A percentile compares a stretch with the other conserved stretches of the same genome.
phyloP scores from a whole-genome alignment of 2,329 filamentous ascomycete species.

The Phialocephala sp. region DNA sequence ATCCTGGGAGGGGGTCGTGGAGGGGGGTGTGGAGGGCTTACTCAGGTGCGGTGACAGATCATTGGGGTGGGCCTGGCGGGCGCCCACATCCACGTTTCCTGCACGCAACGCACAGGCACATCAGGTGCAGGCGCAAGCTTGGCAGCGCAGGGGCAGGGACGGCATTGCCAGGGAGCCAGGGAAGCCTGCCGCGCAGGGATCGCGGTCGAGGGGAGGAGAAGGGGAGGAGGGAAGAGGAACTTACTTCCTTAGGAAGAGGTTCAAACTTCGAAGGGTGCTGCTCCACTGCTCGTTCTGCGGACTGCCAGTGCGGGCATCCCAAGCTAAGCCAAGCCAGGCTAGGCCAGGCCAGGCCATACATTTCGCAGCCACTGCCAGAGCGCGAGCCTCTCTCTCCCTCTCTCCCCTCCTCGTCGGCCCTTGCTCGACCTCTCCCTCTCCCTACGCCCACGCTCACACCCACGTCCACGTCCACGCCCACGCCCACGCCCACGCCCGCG shows the following conservation, averaged over 20 bases:
- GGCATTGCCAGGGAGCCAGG: neutral
- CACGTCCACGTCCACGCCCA: neutral
- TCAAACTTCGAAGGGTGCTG: neutral
- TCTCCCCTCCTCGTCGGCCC: too few species aligned
- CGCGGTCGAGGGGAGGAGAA: neutral
- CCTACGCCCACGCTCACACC: too few species aligned
- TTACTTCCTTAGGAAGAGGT: too few species aligned
- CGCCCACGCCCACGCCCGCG: neutral
- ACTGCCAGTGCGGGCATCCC: too few species aligned
- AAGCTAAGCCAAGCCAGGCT: too few species aligned
- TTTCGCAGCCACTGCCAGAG: too few species aligned
- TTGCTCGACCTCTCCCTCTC: too few species aligned
- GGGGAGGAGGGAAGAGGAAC: neutral
- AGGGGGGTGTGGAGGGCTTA: neutral
- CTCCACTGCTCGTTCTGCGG: too few species aligned
- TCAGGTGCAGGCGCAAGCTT: neutral
- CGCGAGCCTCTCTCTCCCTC: too few species aligned
- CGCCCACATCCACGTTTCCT: slow-evolving; percentile 1
- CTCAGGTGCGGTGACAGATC: neutral
- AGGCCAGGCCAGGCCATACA: too few species aligned
- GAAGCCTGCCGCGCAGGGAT: neutral
- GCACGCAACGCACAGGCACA: slow-evolving; percentile 3
- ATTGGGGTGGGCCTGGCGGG: slow-evolving; percentile 3
- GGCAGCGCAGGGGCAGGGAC: neutral
- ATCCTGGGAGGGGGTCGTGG: neutral